Conservation (phyloP, 2,329 filamentous ascomycete species). For the Apiospora saccharicola region DNA sequence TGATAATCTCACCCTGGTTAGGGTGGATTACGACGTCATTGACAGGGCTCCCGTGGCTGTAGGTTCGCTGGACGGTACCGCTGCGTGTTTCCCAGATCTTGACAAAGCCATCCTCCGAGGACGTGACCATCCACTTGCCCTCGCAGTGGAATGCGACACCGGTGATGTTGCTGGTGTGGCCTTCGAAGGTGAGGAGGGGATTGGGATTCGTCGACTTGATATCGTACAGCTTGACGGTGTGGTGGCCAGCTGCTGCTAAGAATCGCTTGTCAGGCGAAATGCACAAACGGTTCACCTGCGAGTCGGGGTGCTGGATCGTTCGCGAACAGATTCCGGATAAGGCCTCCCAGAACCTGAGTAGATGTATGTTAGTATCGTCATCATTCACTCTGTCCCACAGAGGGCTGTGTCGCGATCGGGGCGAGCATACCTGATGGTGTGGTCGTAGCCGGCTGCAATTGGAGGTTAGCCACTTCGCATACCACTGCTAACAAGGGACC, state of each 20-base stretch:
- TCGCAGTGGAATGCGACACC: constrained; percentile 98
- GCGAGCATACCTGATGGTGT: constrained; percentile 63
- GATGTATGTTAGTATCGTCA: constrained; percentile 19
- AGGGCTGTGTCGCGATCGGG: neutral
- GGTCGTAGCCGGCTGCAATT: constrained; percentile 65
- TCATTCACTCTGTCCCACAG: neutral
- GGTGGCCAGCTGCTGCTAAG: constrained; percentile 80
- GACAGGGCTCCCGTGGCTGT: constrained; percentile 85
- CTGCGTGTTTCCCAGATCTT: constrained; percentile 96
- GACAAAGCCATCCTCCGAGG: constrained; percentile 93
- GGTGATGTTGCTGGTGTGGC: constrained; percentile 94
- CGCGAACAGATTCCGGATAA: constrained; percentile 97
- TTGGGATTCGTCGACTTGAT: constrained; percentile 99
- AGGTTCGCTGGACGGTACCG: constrained; percentile 89
- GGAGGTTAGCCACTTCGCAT: constrained; percentile 6
- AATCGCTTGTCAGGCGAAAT: constrained; percentile 98
- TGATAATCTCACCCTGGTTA: constrained; percentile 97
- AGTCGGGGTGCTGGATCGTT: constrained; percentile 97
- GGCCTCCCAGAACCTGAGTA: constrained; percentile 91
- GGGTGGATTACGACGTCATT: constrained; percentile 99
- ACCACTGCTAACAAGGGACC: neutral
- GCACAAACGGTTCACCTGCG: constrained; percentile 96
- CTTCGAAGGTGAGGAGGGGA: constrained; percentile 91
- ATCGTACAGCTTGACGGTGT: constrained; percentile 96
- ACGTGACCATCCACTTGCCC: constrained; percentile 99